phyloP scores from a whole-genome alignment of 2,329 filamentous ascomycete species.

The Colletotrichum sidae region DNA sequence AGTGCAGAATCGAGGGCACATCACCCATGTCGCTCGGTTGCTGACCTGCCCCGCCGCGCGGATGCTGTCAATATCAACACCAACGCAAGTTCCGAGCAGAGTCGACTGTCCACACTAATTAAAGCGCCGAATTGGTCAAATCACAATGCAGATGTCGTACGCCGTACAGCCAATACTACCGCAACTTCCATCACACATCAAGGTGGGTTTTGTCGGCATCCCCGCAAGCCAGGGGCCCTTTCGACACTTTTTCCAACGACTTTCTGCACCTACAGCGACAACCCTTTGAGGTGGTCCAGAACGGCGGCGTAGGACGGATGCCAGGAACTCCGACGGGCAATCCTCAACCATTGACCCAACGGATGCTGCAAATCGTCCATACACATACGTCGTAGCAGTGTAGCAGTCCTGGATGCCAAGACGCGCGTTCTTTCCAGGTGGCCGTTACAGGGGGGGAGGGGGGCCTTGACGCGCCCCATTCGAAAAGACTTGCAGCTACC shows the following conservation, averaged over 20 bases:
- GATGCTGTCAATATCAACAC: not conserved
- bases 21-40: conserved; percentile 5
- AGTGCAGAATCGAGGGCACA: no score
- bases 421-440: conserved; percentile 17
- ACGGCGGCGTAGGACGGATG: conserved; percentile 19
- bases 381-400: no score
- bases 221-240: not conserved
- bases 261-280: no score
- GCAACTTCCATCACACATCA: no score
- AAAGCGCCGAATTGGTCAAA: no score
- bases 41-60: conserved; percentile 1
- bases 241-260: not conserved
- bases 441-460: conserved; percentile 4
- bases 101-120: no score
- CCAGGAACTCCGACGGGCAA: conserved; percentile 7
- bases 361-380: no score
- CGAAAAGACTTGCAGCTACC: not conserved
- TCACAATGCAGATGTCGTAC: no score
- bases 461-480: not conserved
- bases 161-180: no score
- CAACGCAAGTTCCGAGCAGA: no score
- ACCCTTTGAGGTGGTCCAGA: not conserved
- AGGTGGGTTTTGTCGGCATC: no score
- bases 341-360: no score
- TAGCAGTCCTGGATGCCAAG: conserved; percentile 9